Percentiles rank a stretch among this genome's conserved stretches.
Conservation (phyloP, 2,329 filamentous ascomycete species). For the Pseudogymnoascus sp. region DNA sequence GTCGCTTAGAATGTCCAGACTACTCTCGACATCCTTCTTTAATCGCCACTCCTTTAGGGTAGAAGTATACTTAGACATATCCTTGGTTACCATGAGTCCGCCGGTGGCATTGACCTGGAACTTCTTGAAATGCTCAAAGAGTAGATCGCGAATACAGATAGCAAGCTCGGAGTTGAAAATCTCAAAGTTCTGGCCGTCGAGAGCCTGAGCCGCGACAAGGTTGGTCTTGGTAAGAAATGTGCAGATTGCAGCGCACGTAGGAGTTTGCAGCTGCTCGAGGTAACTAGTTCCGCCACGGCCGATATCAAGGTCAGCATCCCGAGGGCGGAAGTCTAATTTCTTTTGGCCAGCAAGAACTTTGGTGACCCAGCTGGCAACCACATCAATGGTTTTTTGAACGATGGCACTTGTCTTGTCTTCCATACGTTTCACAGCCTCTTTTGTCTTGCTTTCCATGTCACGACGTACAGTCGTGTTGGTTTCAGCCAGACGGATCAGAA, state of each 20-base stretch:
- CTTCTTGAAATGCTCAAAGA: conserved; percentile 90
- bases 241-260: conserved; percentile 73
- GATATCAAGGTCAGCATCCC: conserved; percentile 50
- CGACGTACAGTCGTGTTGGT: conserved; percentile 78
- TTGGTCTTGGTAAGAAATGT: conserved; percentile 67
- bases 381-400: conserved; percentile 59
- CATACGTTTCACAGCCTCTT: conserved; percentile 48
- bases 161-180: conserved; percentile 79
- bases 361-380: conserved; percentile 52
- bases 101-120: conserved; percentile 90
- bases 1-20: conserved; percentile 80
- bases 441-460: conserved; percentile 60
- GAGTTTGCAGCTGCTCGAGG: conserved; percentile 72
- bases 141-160: conserved; percentile 62
- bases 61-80: conserved; percentile 87
- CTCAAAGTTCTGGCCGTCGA: conserved; percentile 77
- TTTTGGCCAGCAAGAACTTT: conserved; percentile 57
- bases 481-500: conserved; percentile 81
- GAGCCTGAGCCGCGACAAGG: conserved; percentile 52
- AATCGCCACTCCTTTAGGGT: conserved; percentile 76
- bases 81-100: conserved; percentile 89
- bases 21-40: conserved; percentile 55
- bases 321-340: conserved; percentile 62
- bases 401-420: conserved; percentile 62
- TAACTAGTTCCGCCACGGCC: conserved; percentile 35